Base-by-base conservation (phyloP, 2,329 filamentous ascomycete genomes). In the Fusarium sp. region DNA sequence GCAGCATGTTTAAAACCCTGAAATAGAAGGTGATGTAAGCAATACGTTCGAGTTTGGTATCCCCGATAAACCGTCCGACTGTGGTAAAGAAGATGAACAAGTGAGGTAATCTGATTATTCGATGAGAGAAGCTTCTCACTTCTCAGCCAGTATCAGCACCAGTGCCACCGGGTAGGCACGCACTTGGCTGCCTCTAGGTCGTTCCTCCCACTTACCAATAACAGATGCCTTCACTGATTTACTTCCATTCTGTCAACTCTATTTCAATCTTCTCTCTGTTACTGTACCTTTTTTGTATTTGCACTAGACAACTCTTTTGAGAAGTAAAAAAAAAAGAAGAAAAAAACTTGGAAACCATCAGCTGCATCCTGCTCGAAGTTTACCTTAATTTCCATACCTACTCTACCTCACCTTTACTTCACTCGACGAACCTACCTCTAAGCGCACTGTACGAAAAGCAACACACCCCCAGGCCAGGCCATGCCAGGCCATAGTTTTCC, bases 361-460 rank as follows among this genome's bases (percentile, higher is more conserved):
- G 37, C 25, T 23, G 21, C 32, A 46, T 34, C 25, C 40, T 45
- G 50, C 49, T 59, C 20, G 11, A 63, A 57, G 59, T 61, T 53
- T 41, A 53, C 42, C 25, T 55, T 27, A 37, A n/a, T 12, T 37
- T 30, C 28, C 11, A 28, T 28, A 30, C 28, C 28, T 37, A n/a
- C 34, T 37, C 18, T 34, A 47, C 47, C 42, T 51, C 30, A 28
- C 42, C 37, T 51, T 30, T 40, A 50, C 40, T 20, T 30, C 46
- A 40, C 34, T 48, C 30, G 37, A 42, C 51, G 20, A 21, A 40
- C 23, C 21, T 50, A 37, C 42, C 28, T 37, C 34, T 42, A 41
- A 27, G 70, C 73, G 73, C 73, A 75, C 73, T 75, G 73, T 75
- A 71, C 72, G 12, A 45, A 59, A 20, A 50, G 42, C 48, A 66